phyloP scores from a whole-genome alignment of 768 basidiomycete genomes.

The Peribolospora kevripleyi region DNA sequence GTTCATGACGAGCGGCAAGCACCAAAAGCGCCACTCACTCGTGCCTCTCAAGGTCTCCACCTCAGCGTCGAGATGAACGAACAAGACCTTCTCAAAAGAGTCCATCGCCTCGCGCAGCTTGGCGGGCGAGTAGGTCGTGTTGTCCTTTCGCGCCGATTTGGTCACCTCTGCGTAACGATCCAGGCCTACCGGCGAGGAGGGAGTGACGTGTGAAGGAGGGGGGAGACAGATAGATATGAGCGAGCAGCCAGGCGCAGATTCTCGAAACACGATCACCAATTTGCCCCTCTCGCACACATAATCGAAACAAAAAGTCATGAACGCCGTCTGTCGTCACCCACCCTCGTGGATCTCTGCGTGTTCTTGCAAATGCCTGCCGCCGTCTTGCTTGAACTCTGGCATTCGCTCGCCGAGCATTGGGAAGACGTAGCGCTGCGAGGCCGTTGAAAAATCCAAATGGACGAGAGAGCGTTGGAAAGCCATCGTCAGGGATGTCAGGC shows the following conservation, averaged over 20 bases:
- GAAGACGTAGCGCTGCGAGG: conserved; percentile 16
- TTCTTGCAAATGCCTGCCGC: conserved; percentile 17
- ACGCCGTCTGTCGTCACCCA: conserved; percentile 4
- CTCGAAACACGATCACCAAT: background rate
- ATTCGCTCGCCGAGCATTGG: conserved; percentile 18
- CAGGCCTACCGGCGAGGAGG: conserved; percentile 10
- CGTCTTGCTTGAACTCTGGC: conserved; percentile 19
- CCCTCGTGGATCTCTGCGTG: conserved; percentile 19
- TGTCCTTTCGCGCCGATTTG: conserved; percentile 8
- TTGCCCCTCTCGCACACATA: too few relatives aligned
- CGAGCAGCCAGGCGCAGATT: background rate
- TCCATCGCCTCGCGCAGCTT: conserved; percentile 17
- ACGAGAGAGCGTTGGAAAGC: too few relatives aligned
- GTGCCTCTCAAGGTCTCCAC: conserved; percentile 16
- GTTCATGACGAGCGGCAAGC: background rate
- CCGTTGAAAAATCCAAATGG: too few relatives aligned
- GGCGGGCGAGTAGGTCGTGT: conserved; percentile 13
- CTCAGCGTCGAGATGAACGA: conserved; percentile 19
- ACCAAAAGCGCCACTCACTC: background rate
- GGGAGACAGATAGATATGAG: background rate
- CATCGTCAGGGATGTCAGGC: too few relatives aligned
- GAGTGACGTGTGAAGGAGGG: background rate
- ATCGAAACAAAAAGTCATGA: too few relatives aligned
- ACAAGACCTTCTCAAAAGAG: conserved; percentile 17
- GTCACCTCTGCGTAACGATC: conserved; percentile 15